phyloP scores from a whole-genome alignment of 352 stramenopile genomes.

The Aphanomyces invadans region DNA sequence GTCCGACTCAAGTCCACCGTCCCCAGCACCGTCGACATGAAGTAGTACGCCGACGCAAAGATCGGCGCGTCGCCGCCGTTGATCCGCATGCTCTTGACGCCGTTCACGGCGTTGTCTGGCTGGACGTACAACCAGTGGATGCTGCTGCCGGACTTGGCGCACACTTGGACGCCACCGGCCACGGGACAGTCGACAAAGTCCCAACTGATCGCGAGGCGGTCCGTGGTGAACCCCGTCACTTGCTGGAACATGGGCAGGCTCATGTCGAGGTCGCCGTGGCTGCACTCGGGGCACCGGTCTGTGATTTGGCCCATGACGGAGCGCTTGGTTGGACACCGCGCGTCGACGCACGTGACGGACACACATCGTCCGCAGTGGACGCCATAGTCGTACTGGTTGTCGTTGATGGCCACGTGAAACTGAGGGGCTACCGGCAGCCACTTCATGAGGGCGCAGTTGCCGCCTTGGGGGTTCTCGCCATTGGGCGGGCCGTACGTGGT shows the following conservation, averaged over 20 bases:
- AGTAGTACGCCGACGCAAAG: slow-evolving; percentile 36
- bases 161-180: slow-evolving; percentile 50
- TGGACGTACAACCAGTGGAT: slow-evolving; percentile 56
- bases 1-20: slow-evolving; percentile 27
- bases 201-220: slow-evolving; percentile 49
- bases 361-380: slow-evolving; percentile 59
- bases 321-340: slow-evolving; percentile 37
- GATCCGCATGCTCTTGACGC: slow-evolving; percentile 46
- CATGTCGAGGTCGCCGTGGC: slow-evolving; percentile 51
- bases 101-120: slow-evolving; percentile 46
- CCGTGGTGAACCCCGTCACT: slow-evolving; percentile 43
- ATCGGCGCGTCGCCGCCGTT: slow-evolving; percentile 35
- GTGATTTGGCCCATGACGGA: slow-evolving; percentile 48
- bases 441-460: slow-evolving; percentile 53
- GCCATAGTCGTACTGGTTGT: slow-evolving; percentile 50
- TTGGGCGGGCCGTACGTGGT: slow-evolving; percentile 41
- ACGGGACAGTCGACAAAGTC: slow-evolving; percentile 51
- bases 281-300: slow-evolving; percentile 66
- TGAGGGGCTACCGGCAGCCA: slow-evolving; percentile 24
- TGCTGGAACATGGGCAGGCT: slow-evolving; percentile 57
- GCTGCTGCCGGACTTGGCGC: slow-evolving; percentile 61
- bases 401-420: slow-evolving; percentile 65
- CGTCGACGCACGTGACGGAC: slow-evolving; percentile 49
- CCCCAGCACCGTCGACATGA: slow-evolving; percentile 26
- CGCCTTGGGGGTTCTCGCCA: slow-evolving; percentile 6